Evolutionary conservation across 1,139 yeast species (phyloP), one percentile per base, ranked within the genome.

Genomic region (Schwanniomyces etchellsii): DNA sequence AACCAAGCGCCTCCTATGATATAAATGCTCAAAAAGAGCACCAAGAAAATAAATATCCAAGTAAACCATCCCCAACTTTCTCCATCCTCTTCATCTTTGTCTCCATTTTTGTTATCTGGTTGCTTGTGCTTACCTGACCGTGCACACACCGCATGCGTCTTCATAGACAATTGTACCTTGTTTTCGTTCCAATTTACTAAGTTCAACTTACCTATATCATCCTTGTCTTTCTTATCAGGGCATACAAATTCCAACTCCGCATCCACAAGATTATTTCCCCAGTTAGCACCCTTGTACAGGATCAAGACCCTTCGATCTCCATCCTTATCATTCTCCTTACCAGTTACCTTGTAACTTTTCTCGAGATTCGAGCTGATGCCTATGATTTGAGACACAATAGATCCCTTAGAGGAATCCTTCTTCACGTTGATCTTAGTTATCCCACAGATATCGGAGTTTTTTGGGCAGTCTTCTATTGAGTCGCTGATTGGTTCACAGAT

Each of bases 1-100:
- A 82, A 70, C 82, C 93, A 86, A 1, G 95, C 89, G 12, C 84
- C 82, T 14, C 82, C 84, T 34, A 82, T 70, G 24, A 86, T 74
- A 50, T 84, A 86, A 32, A 74, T 74, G 34, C 89, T 76, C 43
- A 83, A 68, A 37, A 75, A 74, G 27, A 88, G 57, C 9, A 84
- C 77, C 43, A 79, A 63, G 45, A 81, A 73, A 44, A 82, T 69
- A 44, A 82, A 69, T 5, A 81, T 56, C 85, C 88, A 81, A 2
- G 85, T 76, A 47, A 81, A 80, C 80, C 85, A 80, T 28, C 82
- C 86, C 84, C 82, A 77, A 21, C 77, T 76, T 46, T 63, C 70
- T 20, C 70, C 70, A 29, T 45, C 48, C 29, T 61, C 65, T 16
- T 42, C 47, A n/a, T 52, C 48, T 27, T 47, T 44, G 27, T 40